Base-by-base conservation (phyloP, 1,139 yeast genomes). In the Taphrina wiesneri region DNA sequence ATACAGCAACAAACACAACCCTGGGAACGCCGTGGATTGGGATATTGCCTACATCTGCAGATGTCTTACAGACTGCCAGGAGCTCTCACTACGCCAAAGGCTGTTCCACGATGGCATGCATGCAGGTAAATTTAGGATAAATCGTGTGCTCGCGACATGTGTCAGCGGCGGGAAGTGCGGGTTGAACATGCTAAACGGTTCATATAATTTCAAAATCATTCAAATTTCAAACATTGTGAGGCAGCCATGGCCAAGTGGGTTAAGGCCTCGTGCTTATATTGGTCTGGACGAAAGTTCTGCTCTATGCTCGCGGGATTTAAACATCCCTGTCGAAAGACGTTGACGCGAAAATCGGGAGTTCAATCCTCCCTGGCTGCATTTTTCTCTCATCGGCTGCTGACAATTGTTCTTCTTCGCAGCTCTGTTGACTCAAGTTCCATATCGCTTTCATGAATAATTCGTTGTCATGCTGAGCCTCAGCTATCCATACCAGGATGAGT, bases 321-420 rank as follows among this genome's bases (percentile, higher is more conserved):
- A 49, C 28, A 49, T 49, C 54, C 54, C 54, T 49, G 54, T 49
- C 54, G 54, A 49, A 49, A 49, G 54, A 49, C 54, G 54, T 49
- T 45, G 54, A 49, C 54, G 54, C 54, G 54, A 49, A 49, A 28
- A 49, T 49, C 54, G 54, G 54, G 36, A 30, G 54, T 49, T 49
- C 54, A 30, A 49, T 28, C 54, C 54, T 30, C 36, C 54, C 54
- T 30, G 54, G 54, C 34, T 28, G 54, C 54, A 49, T 17, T 49
- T 49, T 49, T 49, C 17, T n/a, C n/a, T n/a, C n/a, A n/a, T n/a
- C n/a, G n/a, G n/a, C n/a, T n/a, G n/a, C n/a, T n/a, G n/a, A n/a
- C n/a, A n/a, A n/a, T n/a, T n/a, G n/a, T n/a, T n/a, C 34, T 30
- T 30, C 34, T 30, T 6, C 11, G 34, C 34, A 30, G 34, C 9